A percentile compares a stretch with the other conserved stretches of the same genome.
These are phyloP conservation scores for Panicum hallii DNA, from an alignment of 202 grass and related monocot genomes.

Conservation along the genomic window DNA sequence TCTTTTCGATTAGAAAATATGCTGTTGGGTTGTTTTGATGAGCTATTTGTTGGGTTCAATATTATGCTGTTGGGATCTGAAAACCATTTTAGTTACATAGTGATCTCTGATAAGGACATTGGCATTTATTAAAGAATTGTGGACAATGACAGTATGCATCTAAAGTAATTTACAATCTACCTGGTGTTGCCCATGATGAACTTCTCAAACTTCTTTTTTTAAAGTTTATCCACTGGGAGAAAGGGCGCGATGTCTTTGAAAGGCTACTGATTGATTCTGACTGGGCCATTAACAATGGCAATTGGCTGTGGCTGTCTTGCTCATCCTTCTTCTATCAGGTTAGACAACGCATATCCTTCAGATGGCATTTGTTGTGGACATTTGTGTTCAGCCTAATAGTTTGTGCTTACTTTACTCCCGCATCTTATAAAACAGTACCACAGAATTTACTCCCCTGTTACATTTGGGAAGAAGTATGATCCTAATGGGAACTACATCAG, in stretches of 20 bases:
- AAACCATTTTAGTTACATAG: background rate
- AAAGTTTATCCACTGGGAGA: constrained; percentile 97
- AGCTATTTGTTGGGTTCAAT: constrained; percentile 6
- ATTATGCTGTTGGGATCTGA: background rate
- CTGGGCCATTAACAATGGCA: constrained; percentile 91
- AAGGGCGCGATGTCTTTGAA: constrained; percentile 90
- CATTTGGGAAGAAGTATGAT: constrained; percentile 95
- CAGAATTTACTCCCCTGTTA: constrained; percentile 86
- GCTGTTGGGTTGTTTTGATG: background rate
- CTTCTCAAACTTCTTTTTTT: constrained; percentile 32
- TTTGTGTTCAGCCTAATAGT: constrained; percentile 32
- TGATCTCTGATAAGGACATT: background rate
- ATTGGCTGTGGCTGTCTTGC: constrained; percentile 95
- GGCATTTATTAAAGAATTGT: constrained; percentile 3
- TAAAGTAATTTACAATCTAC: background rate
- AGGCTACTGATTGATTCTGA: constrained; percentile 88
- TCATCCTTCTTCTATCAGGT: constrained; percentile 98
- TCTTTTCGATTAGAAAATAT: background rate
- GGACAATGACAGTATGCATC: background rate
- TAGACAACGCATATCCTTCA: background rate
- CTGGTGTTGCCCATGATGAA: background rate
- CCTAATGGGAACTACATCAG: constrained; percentile 80
- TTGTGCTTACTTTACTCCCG: background rate
- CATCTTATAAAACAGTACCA: constrained; percentile 58
- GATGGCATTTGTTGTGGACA: constrained; percentile 5